Evolutionary conservation across 345 rosid genomes (phyloP), one percentile per base, ranked within the genome.

Genomic region (Kernera saxatilis): DNA sequence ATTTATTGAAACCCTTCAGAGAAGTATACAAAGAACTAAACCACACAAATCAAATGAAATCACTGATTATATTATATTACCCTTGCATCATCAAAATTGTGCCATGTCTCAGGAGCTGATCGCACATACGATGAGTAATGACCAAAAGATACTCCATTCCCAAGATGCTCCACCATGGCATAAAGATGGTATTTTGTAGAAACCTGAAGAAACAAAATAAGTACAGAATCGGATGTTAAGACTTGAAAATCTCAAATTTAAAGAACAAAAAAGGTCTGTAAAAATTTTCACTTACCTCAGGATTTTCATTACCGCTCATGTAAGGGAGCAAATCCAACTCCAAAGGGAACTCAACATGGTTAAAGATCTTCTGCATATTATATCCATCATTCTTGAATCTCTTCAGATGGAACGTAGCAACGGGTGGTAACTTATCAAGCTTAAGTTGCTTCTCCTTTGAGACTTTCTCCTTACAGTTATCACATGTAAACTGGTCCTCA

Each of bases 321-420:
- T 82, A 95, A 65, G 97, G 96, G 45, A 35, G 73, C 82, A 95
- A 76, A 81, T 92, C 96, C 74, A 95, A 72, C 82, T 87, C 90
- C 70, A 88, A 69, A 36, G 99, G 99, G 70, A 88, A 88, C 30
- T 71, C 53, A 11, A 95, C 85, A 44, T 82, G 92, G 64, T 92
- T 84, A 52, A 78, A 82, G 45, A 88, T 85, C 84, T 95, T 95
- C 77, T 84, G 86, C 75, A 92, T 79, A 67, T 18, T 60, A 4
- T 56, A 13, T 35, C 94, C 97, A 79, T 86, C 87, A 43, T 68
- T 82, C 78, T 90, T 92, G 82, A 95, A 95, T 76, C 99, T 89
- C 81, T 95, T 95, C 66, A 95, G 77, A 72, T 92, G 97, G 60
- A 95, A 82, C 55, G 89, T 74, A 67, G 95, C 94, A 76, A 95